These are phyloP conservation scores for Zea mays DNA, from an alignment of 176 grass and related monocot species.

Conservation along the genomic window DNA sequence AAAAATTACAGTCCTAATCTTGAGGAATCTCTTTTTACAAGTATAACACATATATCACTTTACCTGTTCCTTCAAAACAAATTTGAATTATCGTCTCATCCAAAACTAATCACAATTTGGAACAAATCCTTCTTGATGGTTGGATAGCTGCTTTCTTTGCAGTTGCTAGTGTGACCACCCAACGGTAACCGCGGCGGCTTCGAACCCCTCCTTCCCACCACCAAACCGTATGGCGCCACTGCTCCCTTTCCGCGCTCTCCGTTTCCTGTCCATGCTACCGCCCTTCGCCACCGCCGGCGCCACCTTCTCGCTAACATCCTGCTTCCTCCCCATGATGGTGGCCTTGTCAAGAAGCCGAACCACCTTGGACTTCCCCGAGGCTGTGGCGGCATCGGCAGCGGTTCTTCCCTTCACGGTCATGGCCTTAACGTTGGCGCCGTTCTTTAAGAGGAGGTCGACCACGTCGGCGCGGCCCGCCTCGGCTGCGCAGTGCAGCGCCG, in stretches of 20 bases:
- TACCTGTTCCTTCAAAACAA: constrained; percentile 19
- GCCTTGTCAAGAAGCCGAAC: constrained; percentile 46
- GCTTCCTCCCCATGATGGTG: constrained; percentile 17
- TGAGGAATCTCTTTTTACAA: constrained; percentile 25
- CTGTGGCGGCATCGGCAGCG: constrained; percentile 31
- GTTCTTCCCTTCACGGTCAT: constrained; percentile 52
- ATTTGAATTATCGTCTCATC: constrained; percentile 13
- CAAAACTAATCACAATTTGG: constrained; percentile 45
- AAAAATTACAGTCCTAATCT: background rate
- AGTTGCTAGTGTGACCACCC: constrained; percentile 39
- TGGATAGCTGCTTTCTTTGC: background rate
- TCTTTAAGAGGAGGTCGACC: constrained; percentile 55
- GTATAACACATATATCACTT: constrained; percentile 4
- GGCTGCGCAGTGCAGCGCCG: constrained; percentile 62
- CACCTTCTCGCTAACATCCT: constrained; percentile 13
- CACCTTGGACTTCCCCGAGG: constrained; percentile 41
- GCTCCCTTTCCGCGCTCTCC: constrained; percentile 37
- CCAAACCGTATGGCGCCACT: constrained; percentile 44
- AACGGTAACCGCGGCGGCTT: constrained; percentile 29
- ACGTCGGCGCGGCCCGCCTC: constrained; percentile 52
- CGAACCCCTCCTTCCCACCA: constrained; percentile 49
- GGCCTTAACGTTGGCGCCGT: constrained; percentile 42
- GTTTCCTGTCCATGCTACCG: constrained; percentile 43
- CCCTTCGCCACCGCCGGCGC: background rate
- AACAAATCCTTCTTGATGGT: background rate